Evolutionary conservation across 306 rosid species (phyloP), one percentile per base, ranked within the genome.

Genomic region (Rubus idaeus): DNA sequence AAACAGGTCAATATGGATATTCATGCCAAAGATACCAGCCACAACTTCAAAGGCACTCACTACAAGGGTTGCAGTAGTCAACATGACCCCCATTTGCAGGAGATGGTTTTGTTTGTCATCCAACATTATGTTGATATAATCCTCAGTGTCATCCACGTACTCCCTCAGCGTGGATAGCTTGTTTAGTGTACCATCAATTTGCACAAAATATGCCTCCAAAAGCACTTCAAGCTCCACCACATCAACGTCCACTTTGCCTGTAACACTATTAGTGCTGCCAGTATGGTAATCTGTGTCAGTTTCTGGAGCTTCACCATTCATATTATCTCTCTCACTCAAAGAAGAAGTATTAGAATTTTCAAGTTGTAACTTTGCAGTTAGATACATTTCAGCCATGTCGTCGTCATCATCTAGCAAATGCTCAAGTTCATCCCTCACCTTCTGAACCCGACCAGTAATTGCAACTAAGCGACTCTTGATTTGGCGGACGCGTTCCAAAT

Each of bases 141-240:
- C 98, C 87, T 94, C 98, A 0, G 98, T 94, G 90, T 91, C 97
- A 55, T 94, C 98, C 0, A 94, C 98, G 6, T 94, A 91, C 89
- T 94, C 98, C 84, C 95, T 85, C 84, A 94, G 86, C 84, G 89
- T 84, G 67, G 91, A 84, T 42, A 93, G 87, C 76, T 90, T 92
- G 86, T 90, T 91, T 51, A 90, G 70, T 11, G 97, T 90, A 75
- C 98, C 98, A 77, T 94, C 97, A 39, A 94, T 92, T 81, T 92
- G 98, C 64, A 90, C 98, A 58, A 92, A 94, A 82, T 94, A 94
- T 3, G 98, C 98, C 81, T 94, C 98, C 87, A 94, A 80, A 70
- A 92, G 96, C 98, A 94, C 92, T 83, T 94, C 98, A 68, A 94
- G 97, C 88, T 94, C 98, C 80, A 88, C 98, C 0, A 94, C 98